Evolutionary conservation across 179 eudicot species (phyloP).

Genomic region (Vitellaria paradoxa): DNA sequence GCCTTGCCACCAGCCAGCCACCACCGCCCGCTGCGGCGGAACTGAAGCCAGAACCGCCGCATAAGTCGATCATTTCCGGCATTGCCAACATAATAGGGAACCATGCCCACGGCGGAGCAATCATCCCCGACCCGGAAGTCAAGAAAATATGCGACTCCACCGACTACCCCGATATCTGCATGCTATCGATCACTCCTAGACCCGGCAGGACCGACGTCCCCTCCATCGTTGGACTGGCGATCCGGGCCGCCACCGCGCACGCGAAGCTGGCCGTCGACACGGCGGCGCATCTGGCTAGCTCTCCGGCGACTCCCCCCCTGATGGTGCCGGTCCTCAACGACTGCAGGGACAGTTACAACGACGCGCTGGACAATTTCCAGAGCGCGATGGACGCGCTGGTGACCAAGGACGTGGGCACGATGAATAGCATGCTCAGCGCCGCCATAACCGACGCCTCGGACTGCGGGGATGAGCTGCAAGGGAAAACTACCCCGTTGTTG

Average conservation of each 20-base stretch:
- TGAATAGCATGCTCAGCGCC: slow-evolving; percentile 1
- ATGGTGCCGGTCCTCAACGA: not conserved
- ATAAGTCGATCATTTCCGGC: too few relatives aligned
- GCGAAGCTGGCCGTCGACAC: not conserved
- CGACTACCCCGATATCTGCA: not conserved
- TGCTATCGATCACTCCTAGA: not conserved
- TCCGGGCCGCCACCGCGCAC: not conserved
- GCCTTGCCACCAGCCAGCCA: too few relatives aligned
- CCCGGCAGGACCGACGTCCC: not conserved
- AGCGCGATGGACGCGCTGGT: not conserved
- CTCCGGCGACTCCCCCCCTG: not conserved
- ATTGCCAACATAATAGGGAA: not conserved
- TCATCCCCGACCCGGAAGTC: not conserved
- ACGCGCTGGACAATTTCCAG: slow-evolving; percentile 5
- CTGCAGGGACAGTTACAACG: slow-evolving; percentile 5
- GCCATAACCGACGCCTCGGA: not conserved
- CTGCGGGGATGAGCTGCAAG: not conserved
- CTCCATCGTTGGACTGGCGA: not conserved
- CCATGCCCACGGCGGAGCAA: not conserved
- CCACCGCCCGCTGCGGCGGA: too few relatives aligned
- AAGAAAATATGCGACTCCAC: slow-evolving; percentile 1
- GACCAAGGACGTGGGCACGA: not conserved
- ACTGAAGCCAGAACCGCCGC: too few relatives aligned
- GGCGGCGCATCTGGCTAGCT: not conserved
- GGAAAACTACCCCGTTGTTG: not conserved